Conservation (phyloP, 2,329 filamentous ascomycete genomes). For the Eutypa lata region DNA sequence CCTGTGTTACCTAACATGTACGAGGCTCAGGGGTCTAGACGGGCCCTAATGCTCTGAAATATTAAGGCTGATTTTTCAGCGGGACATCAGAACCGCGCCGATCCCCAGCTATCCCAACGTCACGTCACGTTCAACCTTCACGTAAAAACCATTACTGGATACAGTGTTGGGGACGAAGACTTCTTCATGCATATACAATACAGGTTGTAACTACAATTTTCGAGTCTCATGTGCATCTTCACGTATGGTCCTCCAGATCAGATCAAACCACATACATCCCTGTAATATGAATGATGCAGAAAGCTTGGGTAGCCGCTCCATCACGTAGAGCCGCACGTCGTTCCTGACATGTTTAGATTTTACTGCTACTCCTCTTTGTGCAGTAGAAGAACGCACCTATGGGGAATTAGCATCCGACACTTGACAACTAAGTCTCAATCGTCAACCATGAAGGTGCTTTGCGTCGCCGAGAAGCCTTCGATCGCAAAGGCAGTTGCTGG, state of each 20-base stretch:
- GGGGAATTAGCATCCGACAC: conserved; percentile 8
- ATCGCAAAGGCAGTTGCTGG: conserved; percentile 92
- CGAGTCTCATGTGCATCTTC: background rate
- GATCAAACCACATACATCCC: background rate
- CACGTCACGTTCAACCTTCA: background rate
- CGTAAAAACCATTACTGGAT: no score
- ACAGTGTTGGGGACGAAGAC: background rate
- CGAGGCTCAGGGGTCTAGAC: no score
- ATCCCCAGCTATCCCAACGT: background rate
- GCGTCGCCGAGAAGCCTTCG: conserved; percentile 85
- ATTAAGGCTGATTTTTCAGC: no score
- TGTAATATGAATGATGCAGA: background rate
- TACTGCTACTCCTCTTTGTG: conserved; percentile 3
- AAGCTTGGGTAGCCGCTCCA: background rate
- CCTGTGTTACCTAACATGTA: no score
- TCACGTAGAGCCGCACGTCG: background rate
- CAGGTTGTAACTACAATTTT: background rate
- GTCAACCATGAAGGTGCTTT: conserved; percentile 55
- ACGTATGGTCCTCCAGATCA: background rate
- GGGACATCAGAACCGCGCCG: no score
- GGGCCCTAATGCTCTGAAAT: no score
- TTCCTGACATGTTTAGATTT: background rate
- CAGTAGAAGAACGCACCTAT: conserved; percentile 5
- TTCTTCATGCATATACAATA: background rate
- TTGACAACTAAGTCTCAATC: conserved; percentile 10